These are phyloP conservation scores for Puccinellia tenuiflora DNA, from an alignment of 176 grass and related monocot species.

Conservation along the genomic window DNA sequence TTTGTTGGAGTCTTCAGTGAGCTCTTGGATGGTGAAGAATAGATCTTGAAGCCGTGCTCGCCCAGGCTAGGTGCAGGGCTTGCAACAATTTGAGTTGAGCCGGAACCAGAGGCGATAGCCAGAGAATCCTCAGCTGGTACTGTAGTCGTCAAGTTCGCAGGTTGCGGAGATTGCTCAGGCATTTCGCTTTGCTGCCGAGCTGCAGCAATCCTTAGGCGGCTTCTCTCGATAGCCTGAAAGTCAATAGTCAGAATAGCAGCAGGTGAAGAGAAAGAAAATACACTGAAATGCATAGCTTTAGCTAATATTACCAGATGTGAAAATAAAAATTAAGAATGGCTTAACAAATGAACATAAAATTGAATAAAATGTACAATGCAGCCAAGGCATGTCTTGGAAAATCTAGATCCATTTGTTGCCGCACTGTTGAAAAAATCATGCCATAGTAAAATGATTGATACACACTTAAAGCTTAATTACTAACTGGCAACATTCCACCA, in stretches of 20 bases:
- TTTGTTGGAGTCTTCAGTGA: conserved; percentile 23
- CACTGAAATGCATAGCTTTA: background rate
- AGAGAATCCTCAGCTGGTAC: conserved; percentile 8
- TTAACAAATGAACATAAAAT: background rate
- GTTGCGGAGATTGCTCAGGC: conserved; percentile 22
- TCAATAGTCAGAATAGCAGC: conserved; percentile 20
- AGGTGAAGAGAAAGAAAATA: background rate
- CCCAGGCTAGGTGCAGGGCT: conserved; percentile 18
- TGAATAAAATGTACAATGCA: background rate
- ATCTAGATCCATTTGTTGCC: background rate
- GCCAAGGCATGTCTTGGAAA: background rate
- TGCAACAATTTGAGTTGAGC: conserved; percentile 32
- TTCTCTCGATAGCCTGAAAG: conserved; percentile 65
- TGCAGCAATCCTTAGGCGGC: conserved; percentile 40
- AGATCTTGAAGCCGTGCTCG: conserved; percentile 19
- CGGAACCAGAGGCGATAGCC: conserved; percentile 32
- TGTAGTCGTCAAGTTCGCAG: conserved; percentile 8
- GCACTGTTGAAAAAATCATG: background rate
- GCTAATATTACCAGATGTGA: background rate
- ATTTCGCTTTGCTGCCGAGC: conserved; percentile 32
- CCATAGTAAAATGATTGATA: background rate
- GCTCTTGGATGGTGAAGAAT: conserved; percentile 20
- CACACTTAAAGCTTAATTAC: background rate
- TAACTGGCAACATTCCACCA: background rate
- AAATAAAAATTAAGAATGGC: background rate